Evolutionary conservation across 1,284 basidiomycete species (phyloP), one percentile per base, ranked within the genome.

Genomic region (Inonotus obliquus): DNA sequence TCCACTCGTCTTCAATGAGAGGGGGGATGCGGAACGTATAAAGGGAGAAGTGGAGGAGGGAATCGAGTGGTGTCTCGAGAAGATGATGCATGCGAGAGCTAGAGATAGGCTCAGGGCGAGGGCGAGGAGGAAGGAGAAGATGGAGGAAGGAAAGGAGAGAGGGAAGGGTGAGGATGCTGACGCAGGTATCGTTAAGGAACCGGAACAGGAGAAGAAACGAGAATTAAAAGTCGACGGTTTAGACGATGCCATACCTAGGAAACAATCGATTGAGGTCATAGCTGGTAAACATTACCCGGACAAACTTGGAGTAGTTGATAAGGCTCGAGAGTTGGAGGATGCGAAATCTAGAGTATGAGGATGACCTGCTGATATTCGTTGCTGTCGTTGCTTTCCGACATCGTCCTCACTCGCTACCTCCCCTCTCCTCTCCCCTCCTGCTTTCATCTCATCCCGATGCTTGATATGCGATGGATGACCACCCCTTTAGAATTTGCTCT

Each of bases 11-110:
- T 98, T 92, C 72, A 77, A 82, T 17, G 81, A 90, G 38, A 75
- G 80, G 35, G 72, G 76, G 10, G 74, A 79, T 45, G 87, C 85
- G 0, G 69, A 75, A 4, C 73, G 71, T 48, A 69, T 90, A 59
- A 94, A 94, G 72, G 71, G 70, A n/a, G 76, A 86, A 37, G 77
- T 86, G 4, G 92, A 97, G 74, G 70, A 71, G 29, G 86, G 80
- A 11, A 81, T 96, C 69, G 86, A 93, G 59, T 86, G 82, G 80
- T 78, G 75, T 64, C 73, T 91, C 66, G 71, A 80, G 64, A 72
- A 72, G 41, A 62, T 82, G 47, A 44, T n/a, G 19, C 55, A 39
- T 27, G 54, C 21, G 10, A 58, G 17, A 38, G 29, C 14, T 2
- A n/a, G 25, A 41, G 19, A 44, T n/a, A 25, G 37, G 10, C 1